Evolutionary conservation across 805 yeast species (phyloP), one percentile per base, ranked within the genome.

Genomic region (Ogataea pini): DNA sequence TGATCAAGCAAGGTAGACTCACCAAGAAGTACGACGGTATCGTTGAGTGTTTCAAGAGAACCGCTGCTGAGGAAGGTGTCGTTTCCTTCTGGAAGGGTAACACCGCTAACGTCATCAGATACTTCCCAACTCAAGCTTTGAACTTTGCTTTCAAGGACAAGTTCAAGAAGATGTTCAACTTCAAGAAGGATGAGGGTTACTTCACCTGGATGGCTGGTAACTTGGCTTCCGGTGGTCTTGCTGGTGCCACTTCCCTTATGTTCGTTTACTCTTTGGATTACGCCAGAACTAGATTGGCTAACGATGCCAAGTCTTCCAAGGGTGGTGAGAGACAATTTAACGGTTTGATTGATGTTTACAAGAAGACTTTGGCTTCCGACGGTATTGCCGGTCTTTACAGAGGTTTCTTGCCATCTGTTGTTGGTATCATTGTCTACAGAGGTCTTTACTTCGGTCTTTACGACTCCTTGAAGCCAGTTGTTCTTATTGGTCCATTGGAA

Each of bases 101-200:
- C 91, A 91, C 97, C 61, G 97, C 97, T 69, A 90, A 90, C 78
- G 97, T 90, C 72, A 85, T 90, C 80, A 88, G 97, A 82, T 90
- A 91, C 85, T 90, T 90, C 96, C 97, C 97, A 76, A 91, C 97
- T 74, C 97, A 90, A 80, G 97, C 97, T 67, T 83, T 90, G 72
- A 90, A 90, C 86, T 91, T 90, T 69, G 97, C 97, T 69, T 91
- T 90, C 92, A 91, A 90, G 82, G 97, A 91, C 76, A 87, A 89
- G 79, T 88, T 91, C 80, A 90, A 90, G 85, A 82, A 83, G 67
- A 75, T 90, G 85, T 90, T 90, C 73, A 96, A 96, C 78, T 89
- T 89, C 89, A 90, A 90, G 85, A 90, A 90, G 84, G 89, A 86
- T 47, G 96, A 89, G 66, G 85, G 86, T 65, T 90, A 90, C 88